Conservation (phyloP, 495 filamentous ascomycete genomes). For the Astrothelium macrocarpum region DNA sequence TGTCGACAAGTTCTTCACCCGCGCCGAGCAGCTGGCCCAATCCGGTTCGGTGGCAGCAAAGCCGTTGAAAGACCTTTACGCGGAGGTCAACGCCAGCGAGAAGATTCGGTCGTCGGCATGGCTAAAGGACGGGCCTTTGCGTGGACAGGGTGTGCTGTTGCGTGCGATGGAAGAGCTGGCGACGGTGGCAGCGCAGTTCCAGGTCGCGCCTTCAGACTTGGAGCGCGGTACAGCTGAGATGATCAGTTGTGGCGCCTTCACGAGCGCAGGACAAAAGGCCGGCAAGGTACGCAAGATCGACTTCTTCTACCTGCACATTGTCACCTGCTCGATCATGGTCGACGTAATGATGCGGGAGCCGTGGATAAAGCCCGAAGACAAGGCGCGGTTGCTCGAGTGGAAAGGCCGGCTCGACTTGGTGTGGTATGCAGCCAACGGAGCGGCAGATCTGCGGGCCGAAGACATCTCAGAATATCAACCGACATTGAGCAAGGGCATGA, state of each 20-base stretch:
- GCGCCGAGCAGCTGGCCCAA: conserved; percentile 10
- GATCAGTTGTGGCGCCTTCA: conserved; percentile 2
- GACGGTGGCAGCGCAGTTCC: background rate
- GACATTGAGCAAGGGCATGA: conserved; percentile 12
- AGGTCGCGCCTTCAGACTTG: background rate
- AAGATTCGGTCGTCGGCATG: background rate
- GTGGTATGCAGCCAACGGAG: conserved; percentile 29
- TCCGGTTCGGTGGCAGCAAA: background rate
- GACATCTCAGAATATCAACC: conserved; percentile 17
- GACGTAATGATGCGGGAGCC: conserved; percentile 21
- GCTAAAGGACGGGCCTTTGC: background rate
- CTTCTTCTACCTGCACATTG: conserved; percentile 37
- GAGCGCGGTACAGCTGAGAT: background rate
- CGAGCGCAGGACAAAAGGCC: conserved; percentile 7
- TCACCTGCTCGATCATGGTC: conserved; percentile 30
- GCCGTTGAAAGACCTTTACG: background rate
- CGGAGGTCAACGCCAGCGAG: background rate
- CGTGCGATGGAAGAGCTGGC: conserved; percentile 2
- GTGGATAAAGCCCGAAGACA: conserved; percentile 21
- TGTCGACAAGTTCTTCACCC: conserved; percentile 18
- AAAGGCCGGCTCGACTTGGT: conserved; percentile 33
- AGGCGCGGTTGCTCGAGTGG: conserved; percentile 31
- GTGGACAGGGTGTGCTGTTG: background rate
- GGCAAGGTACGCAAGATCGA: conserved; percentile 32
- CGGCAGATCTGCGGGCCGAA: conserved; percentile 16